phyloP scores from a whole-genome alignment of 441 rosid species.

The Breynia disticha region DNA sequence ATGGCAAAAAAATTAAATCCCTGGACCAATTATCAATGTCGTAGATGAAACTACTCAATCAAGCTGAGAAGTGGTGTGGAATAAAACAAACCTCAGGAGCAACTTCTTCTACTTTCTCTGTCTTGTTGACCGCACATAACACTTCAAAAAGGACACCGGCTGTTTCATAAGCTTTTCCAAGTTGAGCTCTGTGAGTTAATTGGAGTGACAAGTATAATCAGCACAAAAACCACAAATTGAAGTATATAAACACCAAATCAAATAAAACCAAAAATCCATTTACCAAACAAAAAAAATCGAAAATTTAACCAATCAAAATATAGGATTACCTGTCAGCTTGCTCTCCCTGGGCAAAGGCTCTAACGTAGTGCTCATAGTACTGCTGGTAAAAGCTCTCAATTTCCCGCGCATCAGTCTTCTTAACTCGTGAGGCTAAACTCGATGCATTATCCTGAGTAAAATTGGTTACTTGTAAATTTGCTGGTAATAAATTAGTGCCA shows the following conservation, averaged over 20 bases:
- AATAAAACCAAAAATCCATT: not conserved
- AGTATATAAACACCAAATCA: not conserved
- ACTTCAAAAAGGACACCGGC: slow-evolving; percentile 99
- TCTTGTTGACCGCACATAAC: slow-evolving; percentile 88
- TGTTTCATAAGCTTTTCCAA: slow-evolving; percentile 95
- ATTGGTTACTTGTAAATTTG: slow-evolving; percentile 17
- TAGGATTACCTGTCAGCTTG: slow-evolving; percentile 79
- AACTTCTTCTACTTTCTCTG: slow-evolving; percentile 98
- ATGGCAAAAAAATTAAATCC: slow-evolving; percentile 9
- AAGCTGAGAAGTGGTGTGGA: not conserved
- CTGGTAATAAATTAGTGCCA: not conserved
- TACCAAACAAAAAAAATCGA: not conserved
- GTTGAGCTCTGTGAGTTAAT: slow-evolving; percentile 65
- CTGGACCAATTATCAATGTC: slow-evolving; percentile 8
- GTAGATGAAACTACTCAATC: not conserved
- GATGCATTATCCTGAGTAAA: slow-evolving; percentile 73
- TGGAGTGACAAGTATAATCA: not conserved
- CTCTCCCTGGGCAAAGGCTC: slow-evolving; percentile 89
- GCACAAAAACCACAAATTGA: not conserved
- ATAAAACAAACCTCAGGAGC: slow-evolving; percentile 75
- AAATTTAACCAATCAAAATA: not conserved
- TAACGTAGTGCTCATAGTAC: slow-evolving; percentile 82
- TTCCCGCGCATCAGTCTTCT: slow-evolving; percentile 95
- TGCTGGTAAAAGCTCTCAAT: slow-evolving; percentile 92
- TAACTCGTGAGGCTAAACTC: slow-evolving; percentile 86